Conservation (phyloP, 164 flowering plant genomes). For the Saururus chinensis region DNA sequence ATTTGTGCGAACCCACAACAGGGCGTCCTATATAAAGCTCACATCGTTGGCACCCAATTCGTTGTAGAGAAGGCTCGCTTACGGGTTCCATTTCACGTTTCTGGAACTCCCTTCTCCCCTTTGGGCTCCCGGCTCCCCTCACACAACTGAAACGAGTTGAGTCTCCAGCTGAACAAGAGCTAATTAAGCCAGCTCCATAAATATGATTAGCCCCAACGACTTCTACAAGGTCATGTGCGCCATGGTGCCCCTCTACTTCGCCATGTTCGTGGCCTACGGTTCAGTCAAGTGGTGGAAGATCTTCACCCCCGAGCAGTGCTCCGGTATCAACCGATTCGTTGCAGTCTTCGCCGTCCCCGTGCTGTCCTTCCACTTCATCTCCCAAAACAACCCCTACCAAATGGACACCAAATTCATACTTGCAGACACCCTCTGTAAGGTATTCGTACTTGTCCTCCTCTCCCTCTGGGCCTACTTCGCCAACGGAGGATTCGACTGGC, state of each 20-base stretch:
- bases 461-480: conserved; percentile 24
- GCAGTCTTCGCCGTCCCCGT: conserved; percentile 53
- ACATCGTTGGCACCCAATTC: too few species aligned
- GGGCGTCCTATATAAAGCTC: too few species aligned
- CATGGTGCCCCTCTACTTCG: conserved; percentile 48
- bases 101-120: too few species aligned
- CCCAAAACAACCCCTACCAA: conserved; percentile 45
- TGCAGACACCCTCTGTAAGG: conserved; percentile 41
- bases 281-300: conserved; percentile 54
- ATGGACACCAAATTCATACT: conserved; percentile 44
- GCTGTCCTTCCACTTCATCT: conserved; percentile 49
- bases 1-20: too few species aligned
- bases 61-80: too few species aligned
- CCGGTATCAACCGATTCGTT: conserved; percentile 52
- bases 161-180: background rate
- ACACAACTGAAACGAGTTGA: too few species aligned
- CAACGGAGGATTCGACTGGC: conserved; percentile 31
- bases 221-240: conserved; percentile 54
- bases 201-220: conserved; percentile 38
- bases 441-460: conserved; percentile 26
- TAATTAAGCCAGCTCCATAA: background rate
- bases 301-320: conserved; percentile 46
- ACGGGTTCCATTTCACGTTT: too few species aligned
- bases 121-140: too few species aligned
- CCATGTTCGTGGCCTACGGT: conserved; percentile 41